Evolutionary conservation across 2,329 filamentous ascomycete genomes (phyloP).

Genomic region (Parasarocladium wereldwijsianum): DNA sequence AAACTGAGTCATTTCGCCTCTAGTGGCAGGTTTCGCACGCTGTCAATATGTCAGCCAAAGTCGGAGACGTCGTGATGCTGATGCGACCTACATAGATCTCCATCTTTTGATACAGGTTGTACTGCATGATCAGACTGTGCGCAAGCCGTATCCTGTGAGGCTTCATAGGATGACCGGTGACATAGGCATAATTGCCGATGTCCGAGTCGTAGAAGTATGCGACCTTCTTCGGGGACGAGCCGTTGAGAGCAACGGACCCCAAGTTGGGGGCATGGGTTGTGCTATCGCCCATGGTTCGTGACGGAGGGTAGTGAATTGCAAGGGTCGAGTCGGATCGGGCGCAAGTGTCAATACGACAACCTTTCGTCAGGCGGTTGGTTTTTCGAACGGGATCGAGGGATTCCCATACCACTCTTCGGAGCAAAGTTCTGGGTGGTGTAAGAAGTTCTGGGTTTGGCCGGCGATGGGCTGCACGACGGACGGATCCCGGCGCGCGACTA

Average conservation of each 20-base stretch:
- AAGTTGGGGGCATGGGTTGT: conserved; percentile 22
- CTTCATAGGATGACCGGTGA: conserved; percentile 96
- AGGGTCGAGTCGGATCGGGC: conserved; percentile 5
- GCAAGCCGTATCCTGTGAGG: conserved; percentile 90
- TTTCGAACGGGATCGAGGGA: no score
- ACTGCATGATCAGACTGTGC: conserved; percentile 91
- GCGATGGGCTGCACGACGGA: no score
- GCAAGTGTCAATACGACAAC: no score
- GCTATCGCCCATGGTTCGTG: conserved; percentile 20
- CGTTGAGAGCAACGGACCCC: conserved; percentile 31
- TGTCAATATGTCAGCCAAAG: conserved; percentile 25
- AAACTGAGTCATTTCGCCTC: conserved; percentile 84
- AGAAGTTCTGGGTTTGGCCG: no score
- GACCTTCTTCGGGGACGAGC: conserved; percentile 56
- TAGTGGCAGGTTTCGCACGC: conserved; percentile 75
- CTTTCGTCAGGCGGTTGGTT: no score
- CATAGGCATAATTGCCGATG: conserved; percentile 96
- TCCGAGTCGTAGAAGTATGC: conserved; percentile 98
- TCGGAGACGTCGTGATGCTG: conserved; percentile 1
- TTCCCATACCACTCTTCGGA: no score
- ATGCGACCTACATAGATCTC: conserved; percentile 70
- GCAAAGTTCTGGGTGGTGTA: no score
- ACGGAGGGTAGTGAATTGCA: not conserved
- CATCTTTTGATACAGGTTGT: conserved; percentile 92
- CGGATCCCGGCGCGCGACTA: no score